These are phyloP conservation scores for Avena insularis DNA, from an alignment of 176 grass and related monocot genomes.

Conservation along the genomic window DNA sequence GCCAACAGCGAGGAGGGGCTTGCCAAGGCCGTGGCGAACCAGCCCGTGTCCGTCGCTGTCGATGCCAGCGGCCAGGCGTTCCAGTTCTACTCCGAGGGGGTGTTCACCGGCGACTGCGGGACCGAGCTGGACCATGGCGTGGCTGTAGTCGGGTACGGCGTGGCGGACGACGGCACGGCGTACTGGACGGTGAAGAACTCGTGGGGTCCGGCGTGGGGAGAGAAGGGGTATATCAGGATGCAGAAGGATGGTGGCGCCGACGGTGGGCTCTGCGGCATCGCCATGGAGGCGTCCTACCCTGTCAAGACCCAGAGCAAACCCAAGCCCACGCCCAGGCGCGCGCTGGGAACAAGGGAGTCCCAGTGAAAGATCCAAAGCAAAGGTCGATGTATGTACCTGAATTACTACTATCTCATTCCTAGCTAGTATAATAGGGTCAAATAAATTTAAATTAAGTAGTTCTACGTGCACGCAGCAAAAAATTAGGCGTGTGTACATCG, in stretches of 20 bases:
- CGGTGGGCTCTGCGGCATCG: constrained; percentile 82
- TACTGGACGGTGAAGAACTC: constrained; percentile 94
- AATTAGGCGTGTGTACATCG: not conserved
- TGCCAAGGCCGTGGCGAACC: constrained; percentile 64
- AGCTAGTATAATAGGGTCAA: not conserved
- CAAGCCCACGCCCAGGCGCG: constrained; percentile 37
- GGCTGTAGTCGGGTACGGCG: constrained; percentile 77
- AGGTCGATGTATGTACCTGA: not conserved
- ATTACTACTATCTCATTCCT: not conserved
- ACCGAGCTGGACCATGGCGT: constrained; percentile 82
- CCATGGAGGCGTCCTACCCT: constrained; percentile 81
- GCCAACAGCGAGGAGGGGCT: constrained; percentile 59
- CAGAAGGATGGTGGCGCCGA: constrained; percentile 48
- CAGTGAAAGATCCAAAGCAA: constrained; percentile 21
- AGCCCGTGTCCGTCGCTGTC: constrained; percentile 76
- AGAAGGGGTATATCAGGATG: constrained; percentile 75
- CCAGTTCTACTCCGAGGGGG: constrained; percentile 88
- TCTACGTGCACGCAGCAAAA: not conserved
- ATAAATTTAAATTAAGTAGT: constrained; percentile 7
- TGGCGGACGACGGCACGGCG: constrained; percentile 38
- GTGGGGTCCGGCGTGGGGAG: constrained; percentile 68
- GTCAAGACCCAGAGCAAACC: constrained; percentile 70
- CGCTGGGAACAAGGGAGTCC: constrained; percentile 1
- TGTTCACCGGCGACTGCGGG: constrained; percentile 73
- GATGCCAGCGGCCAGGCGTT: constrained; percentile 62